These are phyloP conservation scores for Russula ochroleuca DNA, from an alignment of 768 basidiomycete genomes.

Conservation along the genomic window DNA sequence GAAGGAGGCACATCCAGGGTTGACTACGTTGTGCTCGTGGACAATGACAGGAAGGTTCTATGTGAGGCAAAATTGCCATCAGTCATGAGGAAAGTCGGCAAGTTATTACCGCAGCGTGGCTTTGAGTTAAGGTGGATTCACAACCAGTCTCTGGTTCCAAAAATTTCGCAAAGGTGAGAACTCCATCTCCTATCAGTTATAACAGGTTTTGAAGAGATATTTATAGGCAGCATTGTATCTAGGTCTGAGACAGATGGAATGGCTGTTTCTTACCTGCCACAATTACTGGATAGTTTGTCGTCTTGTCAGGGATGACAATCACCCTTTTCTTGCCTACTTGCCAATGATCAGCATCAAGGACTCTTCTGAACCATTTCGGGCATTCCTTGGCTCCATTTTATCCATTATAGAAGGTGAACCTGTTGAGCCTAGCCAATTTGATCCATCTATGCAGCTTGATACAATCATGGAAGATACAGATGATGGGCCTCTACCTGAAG, in stretches of 20 bases:
- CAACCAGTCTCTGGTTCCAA: background rate
- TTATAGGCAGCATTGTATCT: constrained; percentile 1
- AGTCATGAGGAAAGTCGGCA: background rate
- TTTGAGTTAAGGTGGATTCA: background rate
- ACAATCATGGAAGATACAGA: background rate
- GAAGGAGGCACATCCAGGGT: background rate
- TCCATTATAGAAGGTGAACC: background rate
- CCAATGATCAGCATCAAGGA: background rate
- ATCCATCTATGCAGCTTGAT: background rate
- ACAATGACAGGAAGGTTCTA: background rate
- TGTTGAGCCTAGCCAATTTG: background rate
- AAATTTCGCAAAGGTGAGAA: background rate
- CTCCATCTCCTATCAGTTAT: no score
- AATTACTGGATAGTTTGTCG: background rate
- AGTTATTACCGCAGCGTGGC: background rate
- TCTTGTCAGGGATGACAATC: background rate
- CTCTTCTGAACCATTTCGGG: background rate
- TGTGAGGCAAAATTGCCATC: background rate
- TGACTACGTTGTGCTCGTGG: background rate
- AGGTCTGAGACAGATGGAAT: background rate
- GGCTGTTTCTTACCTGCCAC: background rate
- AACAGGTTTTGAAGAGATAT: background rate
- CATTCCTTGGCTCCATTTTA: background rate
- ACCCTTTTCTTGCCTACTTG: background rate
- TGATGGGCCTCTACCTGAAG: background rate